Percentiles rank a stretch among this genome's conserved stretches.
Evolutionary conservation across 83 land plant species (phyloP).

Genomic region (Picea engelmannii): DNA sequence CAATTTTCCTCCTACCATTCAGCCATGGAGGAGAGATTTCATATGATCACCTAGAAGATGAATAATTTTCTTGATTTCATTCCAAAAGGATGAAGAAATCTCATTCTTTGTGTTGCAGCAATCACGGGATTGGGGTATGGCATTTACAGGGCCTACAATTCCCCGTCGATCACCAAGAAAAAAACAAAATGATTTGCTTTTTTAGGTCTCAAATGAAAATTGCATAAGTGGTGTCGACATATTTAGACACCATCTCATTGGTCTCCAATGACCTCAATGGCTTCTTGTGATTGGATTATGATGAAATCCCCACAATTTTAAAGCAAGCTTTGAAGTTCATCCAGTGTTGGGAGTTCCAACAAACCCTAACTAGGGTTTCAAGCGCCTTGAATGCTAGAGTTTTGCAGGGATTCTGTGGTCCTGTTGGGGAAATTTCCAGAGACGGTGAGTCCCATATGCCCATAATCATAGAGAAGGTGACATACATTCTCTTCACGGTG

Average conservation of each 20-base stretch:
- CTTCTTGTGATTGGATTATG: slow-evolving; percentile 65
- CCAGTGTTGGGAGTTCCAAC: slow-evolving; percentile 60
- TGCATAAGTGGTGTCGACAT: slow-evolving; percentile 49
- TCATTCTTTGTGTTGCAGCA: slow-evolving; percentile 35
- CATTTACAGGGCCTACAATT: slow-evolving; percentile 54
- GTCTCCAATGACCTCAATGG: slow-evolving; percentile 61
- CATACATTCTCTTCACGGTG: slow-evolving; percentile 60
- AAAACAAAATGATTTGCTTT: slow-evolving; percentile 43
- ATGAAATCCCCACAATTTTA: slow-evolving; percentile 73
- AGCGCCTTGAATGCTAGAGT: slow-evolving; percentile 59
- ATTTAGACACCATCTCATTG: slow-evolving; percentile 48
- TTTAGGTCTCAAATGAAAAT: slow-evolving; percentile 39
- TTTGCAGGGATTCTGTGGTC: slow-evolving; percentile 24
- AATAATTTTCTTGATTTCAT: too few relatives aligned
- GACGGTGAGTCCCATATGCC: too few relatives aligned
- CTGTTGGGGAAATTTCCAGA: background rate
- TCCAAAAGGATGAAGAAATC: slow-evolving; percentile 19
- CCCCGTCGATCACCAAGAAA: slow-evolving; percentile 33
- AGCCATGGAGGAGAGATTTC: too few relatives aligned
- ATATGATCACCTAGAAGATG: too few relatives aligned
- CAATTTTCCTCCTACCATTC: too few relatives aligned
- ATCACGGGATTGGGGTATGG: slow-evolving; percentile 60
- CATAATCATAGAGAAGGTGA: background rate
- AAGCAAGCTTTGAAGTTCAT: slow-evolving; percentile 73
- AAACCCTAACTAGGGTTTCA: slow-evolving; percentile 43